Base-by-base conservation (phyloP, 768 basidiomycete species). In the Leccinellum luteum region DNA sequence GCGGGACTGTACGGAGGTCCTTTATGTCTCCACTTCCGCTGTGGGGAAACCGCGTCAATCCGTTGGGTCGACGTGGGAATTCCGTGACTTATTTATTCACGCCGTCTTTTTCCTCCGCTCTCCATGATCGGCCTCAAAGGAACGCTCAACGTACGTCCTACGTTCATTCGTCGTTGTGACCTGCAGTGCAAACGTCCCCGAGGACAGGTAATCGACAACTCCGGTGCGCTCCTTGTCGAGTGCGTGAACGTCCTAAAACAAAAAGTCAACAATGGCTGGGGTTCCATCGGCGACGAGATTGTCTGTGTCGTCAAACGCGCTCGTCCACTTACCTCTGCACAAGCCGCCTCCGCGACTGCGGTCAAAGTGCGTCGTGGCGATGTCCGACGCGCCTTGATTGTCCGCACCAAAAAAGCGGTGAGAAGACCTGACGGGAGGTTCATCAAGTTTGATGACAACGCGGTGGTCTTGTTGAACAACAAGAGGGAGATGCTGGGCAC, bases 401-500 rank as follows among this genome's bases (percentile, higher is more conserved):
- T 98, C 9, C 86, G 96, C 34, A 94, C 93, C n/a, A 83, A 85
- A 66, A 96, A 97, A 74, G 73, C 85, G 23, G 89, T 93, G 5
- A 81, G 85, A 43, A 78, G 96, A 68, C 87, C 94, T 21, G 96
- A 98, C 74, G 96, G 96, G 14, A 82, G 92, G 28, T 79, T 84
- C 65, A 79, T 98, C 61, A 80, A 90, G 47, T 98, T 98, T 74
- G 96, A 98, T 75, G 96, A 98, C 80, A 98, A 98, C 67, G 96
- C 96, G 1, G 93, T 86, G 9, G 94, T 98, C 6, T 75, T 98
- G 34, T 73, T 98, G 56, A 98, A 98, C 74, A 92, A 92, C 78
- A 98, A 98, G 78, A 83, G 87, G 56, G 93, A 96, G 75, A 92
- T 98, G 90, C 70, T 98, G 57, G 95, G 94, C 19, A 97, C 94